phyloP scores from a whole-genome alignment of 345 rosid species.

The Lepidium africanum region DNA sequence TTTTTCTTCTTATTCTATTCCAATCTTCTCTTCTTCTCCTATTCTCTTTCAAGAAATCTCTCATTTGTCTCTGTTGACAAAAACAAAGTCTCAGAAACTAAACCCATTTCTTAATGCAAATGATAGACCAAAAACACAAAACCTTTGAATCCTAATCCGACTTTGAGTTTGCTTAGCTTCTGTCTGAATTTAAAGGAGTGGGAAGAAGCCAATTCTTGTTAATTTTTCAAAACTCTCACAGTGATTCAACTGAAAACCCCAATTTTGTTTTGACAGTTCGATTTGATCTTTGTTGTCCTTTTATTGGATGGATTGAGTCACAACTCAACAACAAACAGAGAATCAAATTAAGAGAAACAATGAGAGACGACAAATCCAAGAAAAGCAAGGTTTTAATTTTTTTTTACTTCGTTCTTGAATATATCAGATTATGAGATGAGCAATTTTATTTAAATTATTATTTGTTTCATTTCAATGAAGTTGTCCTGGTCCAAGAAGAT shows the following conservation, averaged over 20 bases:
- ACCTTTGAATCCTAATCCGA: background rate
- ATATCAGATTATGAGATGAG: background rate
- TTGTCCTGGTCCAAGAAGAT: constrained; percentile 92
- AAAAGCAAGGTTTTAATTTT: constrained; percentile 75
- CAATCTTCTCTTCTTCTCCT: constrained; percentile 25
- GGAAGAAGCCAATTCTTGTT: constrained; percentile 9
- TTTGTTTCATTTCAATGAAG: constrained; percentile 34
- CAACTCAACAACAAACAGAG: constrained; percentile 25
- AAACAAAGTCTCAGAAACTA: constrained; percentile 9
- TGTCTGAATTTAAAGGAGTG: constrained; percentile 12
- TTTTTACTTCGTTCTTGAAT: background rate
- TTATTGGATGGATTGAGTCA: background rate
- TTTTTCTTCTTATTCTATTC: background rate
- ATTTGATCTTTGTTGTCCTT: constrained; percentile 7
- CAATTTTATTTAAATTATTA: background rate
- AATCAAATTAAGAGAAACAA: constrained; percentile 39
- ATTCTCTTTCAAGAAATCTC: constrained; percentile 32
- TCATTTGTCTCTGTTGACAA: constrained; percentile 9
- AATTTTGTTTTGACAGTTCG: constrained; percentile 10
- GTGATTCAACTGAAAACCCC: constrained; percentile 23
- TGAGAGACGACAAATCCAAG: constrained; percentile 81
- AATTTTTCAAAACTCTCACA: background rate
- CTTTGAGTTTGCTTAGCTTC: constrained; percentile 5
- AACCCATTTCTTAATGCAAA: constrained; percentile 10
- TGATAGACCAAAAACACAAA: background rate